phyloP scores from a whole-genome alignment of 2,329 filamentous ascomycete species.

The Xylariaceae sp. region DNA sequence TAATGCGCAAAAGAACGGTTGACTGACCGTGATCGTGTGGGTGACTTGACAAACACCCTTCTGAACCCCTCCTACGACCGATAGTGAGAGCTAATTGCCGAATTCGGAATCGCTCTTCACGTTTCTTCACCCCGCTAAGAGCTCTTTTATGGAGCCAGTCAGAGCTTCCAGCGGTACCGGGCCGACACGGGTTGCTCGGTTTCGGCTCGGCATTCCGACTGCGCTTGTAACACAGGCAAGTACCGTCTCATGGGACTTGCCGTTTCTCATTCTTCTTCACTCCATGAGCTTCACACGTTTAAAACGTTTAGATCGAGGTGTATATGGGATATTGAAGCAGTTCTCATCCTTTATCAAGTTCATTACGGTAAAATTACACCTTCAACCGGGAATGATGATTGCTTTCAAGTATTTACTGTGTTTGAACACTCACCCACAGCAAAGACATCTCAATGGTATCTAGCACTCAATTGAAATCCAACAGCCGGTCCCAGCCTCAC shows the following conservation, averaged over 20 bases:
- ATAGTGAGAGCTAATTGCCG: conserved; percentile 12
- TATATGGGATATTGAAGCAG: no score
- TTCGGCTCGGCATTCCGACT: not conserved
- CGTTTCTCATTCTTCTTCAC: no score
- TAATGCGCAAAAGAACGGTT: not conserved
- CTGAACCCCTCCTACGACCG: conserved; percentile 5
- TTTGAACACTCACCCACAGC: no score
- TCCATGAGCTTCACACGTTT: no score
- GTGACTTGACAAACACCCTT: not conserved
- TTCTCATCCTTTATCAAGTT: no score
- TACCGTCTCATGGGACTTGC: not conserved
- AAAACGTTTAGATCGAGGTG: no score
- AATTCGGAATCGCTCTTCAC: conserved; percentile 10
- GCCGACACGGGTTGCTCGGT: not conserved
- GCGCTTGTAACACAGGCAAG: not conserved
- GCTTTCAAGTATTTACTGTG: no score
- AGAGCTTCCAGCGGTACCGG: not conserved
- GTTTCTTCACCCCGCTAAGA: not conserved
- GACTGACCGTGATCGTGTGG: not conserved
- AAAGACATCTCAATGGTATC: no score
- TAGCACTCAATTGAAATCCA: no score
- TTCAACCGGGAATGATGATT: no score
- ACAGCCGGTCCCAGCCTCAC: not conserved
- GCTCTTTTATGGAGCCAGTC: not conserved
- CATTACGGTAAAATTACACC: no score